A percentile compares a stretch with the other conserved stretches of the same genome.
phyloP scores from a whole-genome alignment of 805 yeast genomes.

The Lipomyces chichibuensis region DNA sequence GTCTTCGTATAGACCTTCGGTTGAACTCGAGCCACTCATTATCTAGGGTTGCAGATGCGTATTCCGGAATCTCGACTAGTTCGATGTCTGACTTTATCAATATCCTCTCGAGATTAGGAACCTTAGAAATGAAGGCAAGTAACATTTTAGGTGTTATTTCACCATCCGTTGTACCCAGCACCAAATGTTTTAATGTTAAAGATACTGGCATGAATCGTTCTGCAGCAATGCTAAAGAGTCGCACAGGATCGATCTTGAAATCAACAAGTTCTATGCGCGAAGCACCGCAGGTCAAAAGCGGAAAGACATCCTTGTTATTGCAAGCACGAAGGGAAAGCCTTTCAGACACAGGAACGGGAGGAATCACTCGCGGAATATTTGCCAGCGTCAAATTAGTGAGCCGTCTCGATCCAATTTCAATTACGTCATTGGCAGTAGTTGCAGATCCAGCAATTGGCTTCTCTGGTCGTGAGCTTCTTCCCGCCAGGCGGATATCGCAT shows the following conservation, averaged over 20 bases:
- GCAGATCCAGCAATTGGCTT: background rate
- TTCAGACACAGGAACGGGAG: background rate
- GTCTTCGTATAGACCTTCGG: background rate
- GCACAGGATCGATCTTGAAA: conserved; percentile 5
- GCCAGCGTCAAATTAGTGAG: background rate
- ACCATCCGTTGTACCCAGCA: background rate
- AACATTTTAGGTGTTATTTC: conserved; percentile 1
- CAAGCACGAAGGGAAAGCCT: background rate
- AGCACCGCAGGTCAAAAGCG: conserved; percentile 3
- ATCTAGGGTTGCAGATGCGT: background rate
- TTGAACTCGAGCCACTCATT: background rate
- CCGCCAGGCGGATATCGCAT: conserved; percentile 2
- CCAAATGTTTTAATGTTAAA: background rate
- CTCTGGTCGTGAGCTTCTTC: background rate
- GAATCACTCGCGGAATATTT: conserved; percentile 1
- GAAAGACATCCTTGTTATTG: conserved; percentile 4
- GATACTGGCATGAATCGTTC: background rate
- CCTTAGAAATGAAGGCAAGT: background rate
- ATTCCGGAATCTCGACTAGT: background rate
- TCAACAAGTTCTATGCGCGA: background rate
- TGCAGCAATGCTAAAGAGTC: background rate
- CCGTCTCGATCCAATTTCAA: background rate
- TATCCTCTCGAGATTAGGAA: background rate
- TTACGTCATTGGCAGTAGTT: background rate
- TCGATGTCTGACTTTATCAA: conserved; percentile 1